phyloP scores from a whole-genome alignment of 805 yeast genomes.

The Teunomyces stri region DNA sequence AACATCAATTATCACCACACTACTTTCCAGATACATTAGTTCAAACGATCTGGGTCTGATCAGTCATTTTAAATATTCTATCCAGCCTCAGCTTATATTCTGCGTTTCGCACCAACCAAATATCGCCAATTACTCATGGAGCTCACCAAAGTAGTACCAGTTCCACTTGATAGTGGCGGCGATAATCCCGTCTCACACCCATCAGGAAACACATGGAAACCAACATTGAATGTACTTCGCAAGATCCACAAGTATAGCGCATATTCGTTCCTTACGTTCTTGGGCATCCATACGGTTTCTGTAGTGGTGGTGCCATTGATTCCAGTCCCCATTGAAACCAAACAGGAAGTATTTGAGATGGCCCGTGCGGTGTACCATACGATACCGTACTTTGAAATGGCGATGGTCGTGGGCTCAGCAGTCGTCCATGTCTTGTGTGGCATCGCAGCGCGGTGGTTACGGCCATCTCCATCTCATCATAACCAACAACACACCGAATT shows the following conservation, averaged over 20 bases:
- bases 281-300: conserved; percentile 55
- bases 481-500: conserved; percentile 14
- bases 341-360: conserved; percentile 56
- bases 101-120: background rate
- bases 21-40: too few relatives aligned
- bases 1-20: too few relatives aligned
- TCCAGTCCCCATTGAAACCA: conserved; percentile 36
- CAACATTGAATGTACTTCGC: conserved; percentile 2
- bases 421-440: conserved; percentile 56
- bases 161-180: background rate
- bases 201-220: background rate
- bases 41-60: too few relatives aligned
- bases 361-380: conserved; percentile 60
- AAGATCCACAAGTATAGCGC: conserved; percentile 60
- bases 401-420: conserved; percentile 47
- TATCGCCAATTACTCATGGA: background rate
- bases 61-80: background rate
- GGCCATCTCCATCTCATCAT: conserved; percentile 5
- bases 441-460: conserved; percentile 35
- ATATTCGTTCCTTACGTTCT: conserved; percentile 53
- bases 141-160: background rate
- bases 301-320: conserved; percentile 53
- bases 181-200: background rate
- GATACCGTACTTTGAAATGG: conserved; percentile 46
- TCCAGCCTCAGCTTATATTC: background rate